Conservation (phyloP, 2,329 filamentous ascomycete species). For the Diaporthe citrichinensis region DNA sequence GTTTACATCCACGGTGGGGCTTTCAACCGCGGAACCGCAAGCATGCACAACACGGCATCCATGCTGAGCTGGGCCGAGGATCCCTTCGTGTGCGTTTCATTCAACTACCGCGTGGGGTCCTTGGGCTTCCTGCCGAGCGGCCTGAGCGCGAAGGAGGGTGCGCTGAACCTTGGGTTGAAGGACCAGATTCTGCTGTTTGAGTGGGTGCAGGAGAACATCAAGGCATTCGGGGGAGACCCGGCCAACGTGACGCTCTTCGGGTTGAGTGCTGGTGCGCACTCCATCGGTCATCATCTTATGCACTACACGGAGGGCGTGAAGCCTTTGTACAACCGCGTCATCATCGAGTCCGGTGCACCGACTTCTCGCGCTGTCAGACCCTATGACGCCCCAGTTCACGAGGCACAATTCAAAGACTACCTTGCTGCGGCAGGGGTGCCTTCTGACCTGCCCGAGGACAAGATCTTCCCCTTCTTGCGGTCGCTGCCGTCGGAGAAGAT, state of each 20-base stretch:
- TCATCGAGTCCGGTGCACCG: conserved; percentile 57
- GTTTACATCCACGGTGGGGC: conserved; percentile 63
- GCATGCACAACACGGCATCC: conserved; percentile 62
- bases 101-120: conserved; percentile 68
- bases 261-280: conserved; percentile 65
- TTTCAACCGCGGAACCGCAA: conserved; percentile 58
- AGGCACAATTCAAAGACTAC: conserved; percentile 63
- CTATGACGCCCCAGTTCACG: conserved; percentile 62
- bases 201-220: conserved; percentile 70
- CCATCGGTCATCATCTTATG: conserved; percentile 70
- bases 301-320: conserved; percentile 52
- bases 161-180: conserved; percentile 69
- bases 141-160: conserved; percentile 64
- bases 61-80: conserved; percentile 63
- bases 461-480: conserved; percentile 61
- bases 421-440: conserved; percentile 60
- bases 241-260: conserved; percentile 64
- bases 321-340: conserved; percentile 54
- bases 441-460: conserved; percentile 57
- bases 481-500: conserved; percentile 50
- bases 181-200: conserved; percentile 66
- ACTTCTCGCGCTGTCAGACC: conserved; percentile 56
- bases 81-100: conserved; percentile 63
- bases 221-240: conserved; percentile 66
- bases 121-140: conserved; percentile 72